A percentile compares a stretch with the other conserved stretches of the same genome.
These are phyloP conservation scores for Chloranthus sessilifolius DNA, from an alignment of 164 flowering plant species.

Conservation along the genomic window DNA sequence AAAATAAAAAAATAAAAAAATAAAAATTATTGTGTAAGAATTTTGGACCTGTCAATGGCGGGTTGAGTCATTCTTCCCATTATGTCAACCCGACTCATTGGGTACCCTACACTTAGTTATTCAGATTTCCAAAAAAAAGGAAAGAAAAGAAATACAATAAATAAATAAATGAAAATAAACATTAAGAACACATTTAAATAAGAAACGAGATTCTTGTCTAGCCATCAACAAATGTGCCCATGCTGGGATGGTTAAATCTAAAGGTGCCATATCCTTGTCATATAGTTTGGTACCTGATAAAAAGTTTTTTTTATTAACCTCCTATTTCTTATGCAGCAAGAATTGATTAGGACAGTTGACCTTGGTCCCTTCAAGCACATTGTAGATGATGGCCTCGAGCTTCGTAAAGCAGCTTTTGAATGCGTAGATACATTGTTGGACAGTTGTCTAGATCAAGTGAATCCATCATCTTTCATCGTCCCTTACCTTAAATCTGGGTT, in stretches of 20 bases:
- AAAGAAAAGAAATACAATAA: too few relatives aligned
- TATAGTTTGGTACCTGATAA: neutral
- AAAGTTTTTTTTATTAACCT: neutral
- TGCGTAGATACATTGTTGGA: slow-evolving; percentile 95
- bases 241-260: neutral
- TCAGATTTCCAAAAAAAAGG: too few relatives aligned
- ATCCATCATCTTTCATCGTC: slow-evolving; percentile 95
- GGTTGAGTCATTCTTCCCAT: too few relatives aligned
- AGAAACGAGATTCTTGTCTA: too few relatives aligned
- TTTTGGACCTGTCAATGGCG: too few relatives aligned
- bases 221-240: too few relatives aligned
- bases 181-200: too few relatives aligned
- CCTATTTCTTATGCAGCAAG: slow-evolving; percentile 57
- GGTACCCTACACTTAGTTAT: too few relatives aligned
- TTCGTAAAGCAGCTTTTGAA: slow-evolving; percentile 98
- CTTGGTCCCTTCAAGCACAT: slow-evolving; percentile 99
- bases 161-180: too few relatives aligned
- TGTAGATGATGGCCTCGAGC: slow-evolving; percentile 98
- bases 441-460: slow-evolving; percentile 95
- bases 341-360: slow-evolving; percentile 94
- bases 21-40: too few relatives aligned
- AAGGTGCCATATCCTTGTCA: neutral
- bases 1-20: too few relatives aligned
- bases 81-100: too few relatives aligned
- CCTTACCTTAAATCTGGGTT: slow-evolving; percentile 96